phyloP scores from a whole-genome alignment of 1,284 basidiomycete species.

The Mycena sp. region DNA sequence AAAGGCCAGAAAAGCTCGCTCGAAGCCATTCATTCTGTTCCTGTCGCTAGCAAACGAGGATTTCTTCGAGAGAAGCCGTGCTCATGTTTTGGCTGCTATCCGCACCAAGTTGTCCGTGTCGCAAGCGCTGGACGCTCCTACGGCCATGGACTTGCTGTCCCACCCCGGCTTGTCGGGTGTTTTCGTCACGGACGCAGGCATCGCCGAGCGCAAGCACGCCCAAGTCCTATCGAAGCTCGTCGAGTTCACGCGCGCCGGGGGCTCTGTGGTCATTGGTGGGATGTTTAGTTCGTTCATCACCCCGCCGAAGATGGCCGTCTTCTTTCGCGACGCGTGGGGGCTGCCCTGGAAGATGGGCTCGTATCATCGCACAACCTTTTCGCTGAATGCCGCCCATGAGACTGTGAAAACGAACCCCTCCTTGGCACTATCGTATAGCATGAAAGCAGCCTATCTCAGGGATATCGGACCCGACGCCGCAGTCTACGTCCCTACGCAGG shows the following conservation, averaged over 20 bases:
- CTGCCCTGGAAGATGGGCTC: slow-evolving; percentile 43
- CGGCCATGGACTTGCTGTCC: slow-evolving; percentile 32
- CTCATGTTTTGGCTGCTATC: slow-evolving; percentile 15
- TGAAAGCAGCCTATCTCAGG: slow-evolving; percentile 47
- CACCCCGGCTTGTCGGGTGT: slow-evolving; percentile 38
- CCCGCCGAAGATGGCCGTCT: slow-evolving; percentile 34
- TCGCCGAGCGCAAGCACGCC: slow-evolving; percentile 33
- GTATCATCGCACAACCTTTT: slow-evolving; percentile 39
- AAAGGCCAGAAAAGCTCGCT: neutral
- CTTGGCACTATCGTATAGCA: slow-evolving; percentile 43
- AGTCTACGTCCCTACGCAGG: slow-evolving; percentile 39
- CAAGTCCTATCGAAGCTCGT: slow-evolving; percentile 39
- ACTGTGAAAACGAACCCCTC: slow-evolving; percentile 37
- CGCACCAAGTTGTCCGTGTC: slow-evolving; percentile 30
- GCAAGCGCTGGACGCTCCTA: neutral
- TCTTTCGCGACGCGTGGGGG: slow-evolving; percentile 42
- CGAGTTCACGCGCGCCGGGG: slow-evolving; percentile 44
- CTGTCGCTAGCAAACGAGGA: too few relatives aligned
- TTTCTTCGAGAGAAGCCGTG: neutral
- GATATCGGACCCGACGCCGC: slow-evolving; percentile 34
- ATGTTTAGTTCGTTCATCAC: slow-evolving; percentile 41
- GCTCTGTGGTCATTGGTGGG: slow-evolving; percentile 44
- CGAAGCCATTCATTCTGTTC: too few relatives aligned
- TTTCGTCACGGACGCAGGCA: slow-evolving; percentile 42
- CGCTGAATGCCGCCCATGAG: slow-evolving; percentile 38